Evolutionary conservation across 257 asterid genomes (phyloP).

Genomic region (Primulina huaijiensis): DNA sequence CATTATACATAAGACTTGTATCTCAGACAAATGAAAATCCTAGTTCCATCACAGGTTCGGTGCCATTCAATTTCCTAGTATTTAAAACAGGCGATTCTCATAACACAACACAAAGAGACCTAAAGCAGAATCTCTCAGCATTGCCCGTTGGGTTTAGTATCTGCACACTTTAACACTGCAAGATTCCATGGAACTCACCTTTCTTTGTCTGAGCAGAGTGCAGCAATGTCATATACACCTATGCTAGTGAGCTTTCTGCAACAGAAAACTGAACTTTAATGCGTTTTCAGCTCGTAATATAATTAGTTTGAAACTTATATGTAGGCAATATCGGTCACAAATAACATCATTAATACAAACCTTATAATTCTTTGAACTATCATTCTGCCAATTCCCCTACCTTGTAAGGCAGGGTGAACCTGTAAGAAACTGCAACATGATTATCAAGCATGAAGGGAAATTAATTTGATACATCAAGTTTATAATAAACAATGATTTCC

Average conservation of each 20-base stretch:
- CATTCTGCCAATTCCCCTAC: slow-evolving; percentile 73
- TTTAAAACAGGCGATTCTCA: too few relatives aligned
- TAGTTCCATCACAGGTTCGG: neutral
- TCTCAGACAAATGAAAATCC: neutral
- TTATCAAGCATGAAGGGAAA: slow-evolving; percentile 13
- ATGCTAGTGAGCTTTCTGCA: slow-evolving; percentile 66
- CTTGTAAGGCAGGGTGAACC: slow-evolving; percentile 68
- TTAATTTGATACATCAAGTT: neutral
- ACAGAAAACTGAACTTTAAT: slow-evolving; percentile 21
- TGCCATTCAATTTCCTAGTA: neutral
- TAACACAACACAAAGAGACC: too few relatives aligned
- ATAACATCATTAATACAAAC: slow-evolving; percentile 31
- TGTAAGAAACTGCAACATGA: slow-evolving; percentile 37
- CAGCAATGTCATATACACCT: slow-evolving; percentile 77
- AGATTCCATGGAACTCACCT: slow-evolving; percentile 37
- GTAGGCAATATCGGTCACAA: too few relatives aligned
- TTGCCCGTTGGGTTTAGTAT: neutral
- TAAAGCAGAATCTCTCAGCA: neutral
- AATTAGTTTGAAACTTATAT: neutral
- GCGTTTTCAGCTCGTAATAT: neutral
- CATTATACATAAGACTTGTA: too few relatives aligned
- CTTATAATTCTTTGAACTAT: slow-evolving; percentile 66
- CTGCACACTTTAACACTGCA: neutral
- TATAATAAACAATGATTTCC: neutral
- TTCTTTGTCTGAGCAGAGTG: slow-evolving; percentile 55